These are phyloP conservation scores for Dictyostelium purpureum DNA, from an alignment of 78 protist genomes.

Conservation along the genomic window DNA sequence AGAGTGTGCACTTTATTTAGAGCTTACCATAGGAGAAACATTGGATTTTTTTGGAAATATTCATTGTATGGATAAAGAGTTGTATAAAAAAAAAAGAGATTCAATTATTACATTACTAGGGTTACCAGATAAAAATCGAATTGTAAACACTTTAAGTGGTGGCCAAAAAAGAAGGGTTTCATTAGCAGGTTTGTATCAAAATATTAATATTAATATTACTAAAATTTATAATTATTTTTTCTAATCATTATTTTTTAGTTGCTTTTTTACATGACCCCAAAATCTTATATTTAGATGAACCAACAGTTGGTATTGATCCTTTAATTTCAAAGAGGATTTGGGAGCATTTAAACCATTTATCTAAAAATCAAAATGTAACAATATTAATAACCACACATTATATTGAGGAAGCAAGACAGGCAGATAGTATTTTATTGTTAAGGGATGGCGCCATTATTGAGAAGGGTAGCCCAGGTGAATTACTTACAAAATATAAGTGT, in stretches of 20 bases:
- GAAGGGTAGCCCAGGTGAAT: slow-evolving; percentile 9
- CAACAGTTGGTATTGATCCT: slow-evolving; percentile 52
- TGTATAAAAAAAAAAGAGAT: neutral
- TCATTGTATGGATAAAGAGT: neutral
- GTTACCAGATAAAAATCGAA: neutral
- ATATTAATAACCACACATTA: slow-evolving; percentile 82
- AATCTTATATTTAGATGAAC: slow-evolving; percentile 69
- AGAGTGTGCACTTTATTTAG: slow-evolving; percentile 53
- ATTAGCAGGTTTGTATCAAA: too few relatives aligned
- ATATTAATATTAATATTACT: too few relatives aligned
- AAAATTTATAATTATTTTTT: too few relatives aligned
- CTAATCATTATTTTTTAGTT: too few relatives aligned
- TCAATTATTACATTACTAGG: neutral
- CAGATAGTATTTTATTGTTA: slow-evolving; percentile 12
- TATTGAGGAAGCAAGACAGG: slow-evolving; percentile 71
- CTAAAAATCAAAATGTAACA: slow-evolving; percentile 19
- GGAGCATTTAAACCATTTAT: slow-evolving; percentile 23
- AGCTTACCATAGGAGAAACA: slow-evolving; percentile 60
- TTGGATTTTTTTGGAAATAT: slow-evolving; percentile 23
- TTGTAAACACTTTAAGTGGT: slow-evolving; percentile 38
- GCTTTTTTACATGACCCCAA: slow-evolving; percentile 66
- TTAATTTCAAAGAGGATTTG: slow-evolving; percentile 40
- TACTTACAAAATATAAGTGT: neutral
- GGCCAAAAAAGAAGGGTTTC: slow-evolving; percentile 83
- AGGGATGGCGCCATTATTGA: slow-evolving; percentile 40